Base-by-base conservation (phyloP, 2,329 filamentous ascomycete species). In the Xylaria sp. region DNA sequence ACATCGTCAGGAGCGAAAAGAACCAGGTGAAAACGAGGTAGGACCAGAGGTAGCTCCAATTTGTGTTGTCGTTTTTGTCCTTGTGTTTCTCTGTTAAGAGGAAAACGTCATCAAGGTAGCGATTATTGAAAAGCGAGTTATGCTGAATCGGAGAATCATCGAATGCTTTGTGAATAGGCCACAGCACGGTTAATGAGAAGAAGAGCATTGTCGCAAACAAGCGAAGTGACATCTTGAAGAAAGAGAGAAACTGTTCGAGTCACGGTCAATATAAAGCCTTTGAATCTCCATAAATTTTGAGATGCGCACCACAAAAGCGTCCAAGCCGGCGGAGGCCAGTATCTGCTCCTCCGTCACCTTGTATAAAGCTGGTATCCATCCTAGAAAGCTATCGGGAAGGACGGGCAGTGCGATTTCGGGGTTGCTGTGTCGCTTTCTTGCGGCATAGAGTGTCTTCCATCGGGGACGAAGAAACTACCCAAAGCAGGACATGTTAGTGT, bases 21-120 rank as follows among this genome's bases (percentile, higher is more conserved):
- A 98, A 83, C 79, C 97, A 99, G 1, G 93, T 92, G 71, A 99
- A 99, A n/a, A 91, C 82, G 14, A 97, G 86, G 73, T 98, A 97
- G 72, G 94, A 91, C 93, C 94, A 97, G 1, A 97, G 80, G 71
- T 94, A 97, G 42, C 78, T 69, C 61, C 60, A 65, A 23, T 56
- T 70, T 61, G 69, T 71, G 35, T 74, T 70, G 1, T 65, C 64
- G 1, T 17, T 46, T 6, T 66, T 60, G 7, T 54, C 25, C 47
- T 69, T 69, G n/a, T 53, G 49, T 31, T 65, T 53, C 19, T 50
- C 17, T 15, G n/a, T 40, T 35, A 45, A 47, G 49, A 59, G 45
- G 66, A 33, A 40, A 50, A 46, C 11, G 3, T 58, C 50, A 4
- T 57, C 38, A n/a, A 40, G 21, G 33, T 40, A 52, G 12, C 12